These are phyloP conservation scores for Colletotrichum sp. DNA, from an alignment of 2,329 filamentous ascomycete species.

Conservation along the genomic window DNA sequence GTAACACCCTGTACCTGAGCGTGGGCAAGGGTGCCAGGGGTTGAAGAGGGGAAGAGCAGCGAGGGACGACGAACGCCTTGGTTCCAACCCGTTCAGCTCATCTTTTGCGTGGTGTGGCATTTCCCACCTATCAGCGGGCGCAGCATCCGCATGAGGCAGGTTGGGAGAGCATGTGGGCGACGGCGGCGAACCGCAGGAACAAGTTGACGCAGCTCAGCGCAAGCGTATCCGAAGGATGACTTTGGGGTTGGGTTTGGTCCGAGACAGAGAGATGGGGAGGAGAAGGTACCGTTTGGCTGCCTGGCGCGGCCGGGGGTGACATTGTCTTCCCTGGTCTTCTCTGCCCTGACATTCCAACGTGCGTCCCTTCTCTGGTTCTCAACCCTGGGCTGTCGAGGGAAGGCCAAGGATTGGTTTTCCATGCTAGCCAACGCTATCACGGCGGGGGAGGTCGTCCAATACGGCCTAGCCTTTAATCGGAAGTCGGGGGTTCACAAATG, in stretches of 20 bases:
- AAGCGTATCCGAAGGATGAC: background rate
- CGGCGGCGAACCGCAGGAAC: constrained; percentile 14
- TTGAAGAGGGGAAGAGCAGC: background rate
- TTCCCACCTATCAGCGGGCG: constrained; percentile 31
- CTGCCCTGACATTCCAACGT: background rate
- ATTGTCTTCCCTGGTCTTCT: background rate
- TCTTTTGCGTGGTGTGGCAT: constrained; percentile 7
- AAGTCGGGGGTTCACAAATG: background rate
- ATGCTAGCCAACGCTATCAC: background rate
- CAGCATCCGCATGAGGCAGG: constrained; percentile 32
- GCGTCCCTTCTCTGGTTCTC: background rate
- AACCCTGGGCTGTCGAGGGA: background rate
- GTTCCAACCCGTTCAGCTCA: constrained; percentile 8
- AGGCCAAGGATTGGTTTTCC: background rate
- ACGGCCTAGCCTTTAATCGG: background rate
- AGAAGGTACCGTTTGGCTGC: background rate
- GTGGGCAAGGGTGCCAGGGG: constrained; percentile 10
- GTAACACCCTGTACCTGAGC: constrained; percentile 19
- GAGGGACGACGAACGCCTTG: background rate
- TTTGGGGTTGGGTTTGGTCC: background rate
- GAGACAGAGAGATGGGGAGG: background rate
- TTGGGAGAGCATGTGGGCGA: constrained; percentile 16
- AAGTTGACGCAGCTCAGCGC: background rate
- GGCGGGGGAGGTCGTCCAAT: constrained; percentile 6
- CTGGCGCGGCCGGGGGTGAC: background rate